Evolutionary conservation across 306 rosid genomes (phyloP), one percentile per base, ranked within the genome.

Genomic region (Gillenia trifoliata): DNA sequence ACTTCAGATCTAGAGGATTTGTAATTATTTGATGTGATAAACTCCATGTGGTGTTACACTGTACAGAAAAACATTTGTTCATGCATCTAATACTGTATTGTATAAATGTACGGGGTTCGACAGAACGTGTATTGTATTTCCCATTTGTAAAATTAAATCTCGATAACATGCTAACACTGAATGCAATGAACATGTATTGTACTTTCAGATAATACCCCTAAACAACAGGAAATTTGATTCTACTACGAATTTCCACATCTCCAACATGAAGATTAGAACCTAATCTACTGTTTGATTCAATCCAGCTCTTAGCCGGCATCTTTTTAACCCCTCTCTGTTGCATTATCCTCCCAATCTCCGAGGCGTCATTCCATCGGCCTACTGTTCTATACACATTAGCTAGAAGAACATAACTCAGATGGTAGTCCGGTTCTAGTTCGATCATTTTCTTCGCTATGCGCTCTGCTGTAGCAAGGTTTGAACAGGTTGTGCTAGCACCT

Each of bases 381-480:
- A 77, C 86, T 10, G 91, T 84, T 82, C 92, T 80, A 65, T 91
- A 89, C 57, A 91, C 88, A 40, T 93, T 91, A 67, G 85, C 90
- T 38, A 94, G 89, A 75, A 88, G 89, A 74, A 94, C 89, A 63
- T 91, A 91, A 77, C 93, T 91, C 80, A 94, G 71, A 82, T 90
- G 94, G 86, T 77, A 81, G 22, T 83, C 74, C 50, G 97, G 97
- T 63, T 86, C 85, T 73, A 87, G 72, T 76, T 85, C 78, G 71
- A 93, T 91, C 97, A 93, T 83, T 75, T 83, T 93, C 85, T 81
- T 88, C 0, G 97, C 97, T 40, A 93, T 73, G n/a, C 94, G 85
- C 74, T 91, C 98, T 7, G 98, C 94, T 2, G 87, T 83, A 40
- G 66, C 78, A 65, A 86, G 75, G 73, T 90, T 78, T 0, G 86